Percentiles rank a stretch among this genome's conserved stretches.
phyloP scores from a whole-genome alignment of 2,329 filamentous ascomycete species.

The Lasiodiplodia hormozganensis region DNA sequence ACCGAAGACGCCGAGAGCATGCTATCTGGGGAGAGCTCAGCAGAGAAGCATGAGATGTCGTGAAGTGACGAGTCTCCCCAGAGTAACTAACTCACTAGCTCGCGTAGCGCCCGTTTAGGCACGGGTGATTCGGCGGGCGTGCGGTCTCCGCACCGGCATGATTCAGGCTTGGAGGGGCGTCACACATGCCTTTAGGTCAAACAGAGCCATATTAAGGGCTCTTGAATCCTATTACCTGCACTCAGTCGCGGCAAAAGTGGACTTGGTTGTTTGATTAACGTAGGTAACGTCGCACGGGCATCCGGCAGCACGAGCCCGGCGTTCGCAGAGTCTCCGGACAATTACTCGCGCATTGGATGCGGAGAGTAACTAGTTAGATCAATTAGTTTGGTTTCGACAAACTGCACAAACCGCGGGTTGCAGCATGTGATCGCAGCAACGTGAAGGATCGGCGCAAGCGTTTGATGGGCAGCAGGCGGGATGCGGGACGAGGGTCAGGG shows the following conservation, averaged over 20 bases:
- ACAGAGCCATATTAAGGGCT: not conserved
- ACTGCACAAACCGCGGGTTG: not conserved
- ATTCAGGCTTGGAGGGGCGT: not conserved
- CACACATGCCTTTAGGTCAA: constrained; percentile 7
- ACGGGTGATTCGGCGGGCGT: not conserved
- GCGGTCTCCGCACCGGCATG: not conserved
- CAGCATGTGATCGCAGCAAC: constrained; percentile 13
- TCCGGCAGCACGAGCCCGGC: constrained; percentile 22
- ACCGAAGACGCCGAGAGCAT: not conserved
- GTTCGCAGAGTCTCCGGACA: not conserved
- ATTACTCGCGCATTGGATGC: not conserved
- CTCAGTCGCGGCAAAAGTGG: not conserved
- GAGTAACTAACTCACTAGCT: not conserved
- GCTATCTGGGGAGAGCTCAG: not conserved
- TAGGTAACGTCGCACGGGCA: constrained; percentile 3
- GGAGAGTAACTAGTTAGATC: constrained; percentile 1
- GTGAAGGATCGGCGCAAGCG: constrained; percentile 11
- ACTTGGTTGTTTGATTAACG: constrained; percentile 16
- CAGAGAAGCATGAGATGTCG: not conserved
- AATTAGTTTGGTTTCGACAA: constrained; percentile 3
- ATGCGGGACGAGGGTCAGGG: constrained; percentile 13
- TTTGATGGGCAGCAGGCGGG: constrained; percentile 17
- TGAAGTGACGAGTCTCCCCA: not conserved
- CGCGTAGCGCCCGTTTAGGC: constrained; percentile 9
- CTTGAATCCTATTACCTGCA: not conserved